These are phyloP conservation scores for Lasiosphaeria miniovina DNA, from an alignment of 495 filamentous ascomycete genomes.

Conservation along the genomic window DNA sequence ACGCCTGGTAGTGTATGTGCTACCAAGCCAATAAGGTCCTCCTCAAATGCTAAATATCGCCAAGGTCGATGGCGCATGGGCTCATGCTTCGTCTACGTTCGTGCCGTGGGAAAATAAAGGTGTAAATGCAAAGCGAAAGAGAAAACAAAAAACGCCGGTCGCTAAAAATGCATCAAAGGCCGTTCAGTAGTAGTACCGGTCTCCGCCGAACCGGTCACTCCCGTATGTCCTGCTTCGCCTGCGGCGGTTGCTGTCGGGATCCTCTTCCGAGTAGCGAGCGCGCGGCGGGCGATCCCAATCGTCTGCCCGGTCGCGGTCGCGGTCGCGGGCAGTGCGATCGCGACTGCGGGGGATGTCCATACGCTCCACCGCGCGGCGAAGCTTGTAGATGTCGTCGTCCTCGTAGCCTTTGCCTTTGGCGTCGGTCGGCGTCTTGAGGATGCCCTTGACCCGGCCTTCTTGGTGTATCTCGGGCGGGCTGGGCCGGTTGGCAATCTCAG, in stretches of 20 bases:
- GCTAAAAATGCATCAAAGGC: neutral
- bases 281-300: constrained; percentile 6
- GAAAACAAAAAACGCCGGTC: neutral
- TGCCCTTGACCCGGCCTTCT: constrained; percentile 24
- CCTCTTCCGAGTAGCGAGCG: constrained; percentile 11
- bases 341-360: constrained; percentile 21
- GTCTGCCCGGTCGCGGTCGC: constrained; percentile 2
- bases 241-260: constrained; percentile 10
- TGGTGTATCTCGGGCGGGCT: constrained; percentile 22
- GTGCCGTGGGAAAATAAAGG: too few species aligned
- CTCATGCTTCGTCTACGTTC: too few species aligned
- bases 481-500: constrained; percentile 36
- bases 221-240: constrained; percentile 13
- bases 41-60: too few species aligned
- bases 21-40: too few species aligned
- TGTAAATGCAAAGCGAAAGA: too few species aligned
- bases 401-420: constrained; percentile 5
- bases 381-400: constrained; percentile 19
- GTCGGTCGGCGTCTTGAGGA: constrained; percentile 27
- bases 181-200: constrained; percentile 18
- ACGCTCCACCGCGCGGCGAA: constrained; percentile 26
- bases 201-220: constrained; percentile 12
- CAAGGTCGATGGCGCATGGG: too few species aligned
- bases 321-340: neutral
- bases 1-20: too few species aligned